These are phyloP conservation scores for Agmasoma carcini DNA, from an alignment of 371 early-diverging fungal genomes.

Conservation along the genomic window DNA sequence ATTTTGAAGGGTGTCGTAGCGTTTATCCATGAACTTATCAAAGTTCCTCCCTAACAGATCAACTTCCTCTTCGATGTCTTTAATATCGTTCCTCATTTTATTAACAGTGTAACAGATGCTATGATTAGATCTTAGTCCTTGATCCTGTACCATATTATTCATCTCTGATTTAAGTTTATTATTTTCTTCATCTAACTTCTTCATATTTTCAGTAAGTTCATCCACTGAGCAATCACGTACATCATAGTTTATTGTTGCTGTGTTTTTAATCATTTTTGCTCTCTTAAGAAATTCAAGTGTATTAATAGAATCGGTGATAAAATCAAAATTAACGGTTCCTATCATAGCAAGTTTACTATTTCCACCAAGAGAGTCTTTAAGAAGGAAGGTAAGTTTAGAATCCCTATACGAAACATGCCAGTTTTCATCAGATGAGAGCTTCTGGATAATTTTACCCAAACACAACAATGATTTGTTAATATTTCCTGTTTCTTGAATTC, in stretches of 20 bases:
- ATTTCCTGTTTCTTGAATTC: conserved; percentile 57
- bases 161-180: conserved; percentile 34
- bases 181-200: conserved; percentile 43
- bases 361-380: conserved; percentile 60
- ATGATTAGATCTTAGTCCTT: neutral
- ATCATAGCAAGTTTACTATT: conserved; percentile 61
- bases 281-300: conserved; percentile 48
- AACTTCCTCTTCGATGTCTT: neutral
- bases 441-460: conserved; percentile 60
- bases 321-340: conserved; percentile 50
- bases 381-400: conserved; percentile 59
- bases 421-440: conserved; percentile 56
- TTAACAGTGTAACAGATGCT: neutral
- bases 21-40: too few relatives aligned
- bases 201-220: conserved; percentile 41
- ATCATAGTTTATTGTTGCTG: conserved; percentile 35
- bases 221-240: conserved; percentile 26
- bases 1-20: too few relatives aligned
- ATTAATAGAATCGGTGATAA: conserved; percentile 41
- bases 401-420: conserved; percentile 61
- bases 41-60: neutral
- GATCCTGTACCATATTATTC: neutral
- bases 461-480: conserved; percentile 60
- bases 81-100: neutral
- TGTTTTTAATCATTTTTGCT: conserved; percentile 50